Evolutionary conservation across 2,329 filamentous ascomycete genomes (phyloP), one percentile per base, ranked within the genome.

Genomic region (Sclerotinia trifoliorum): DNA sequence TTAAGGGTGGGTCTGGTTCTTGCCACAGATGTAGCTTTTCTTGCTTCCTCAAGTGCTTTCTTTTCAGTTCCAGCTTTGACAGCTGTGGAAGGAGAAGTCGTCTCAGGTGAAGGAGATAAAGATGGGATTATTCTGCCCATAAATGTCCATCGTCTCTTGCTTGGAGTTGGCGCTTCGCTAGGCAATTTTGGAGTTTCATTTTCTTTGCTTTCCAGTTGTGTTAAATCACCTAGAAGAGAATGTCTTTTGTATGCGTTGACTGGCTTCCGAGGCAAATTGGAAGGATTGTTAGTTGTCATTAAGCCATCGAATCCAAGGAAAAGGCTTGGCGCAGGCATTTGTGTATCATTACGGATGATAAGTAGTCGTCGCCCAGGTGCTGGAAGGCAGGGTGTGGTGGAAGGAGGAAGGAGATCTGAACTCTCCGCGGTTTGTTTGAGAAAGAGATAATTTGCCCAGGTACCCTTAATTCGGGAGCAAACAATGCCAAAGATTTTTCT

Each of bases 361-460:
- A 91, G 81, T 48, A 92, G 84, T 70, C 87, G 82, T 68, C 89
- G 84, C 35, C 87, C 86, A 39, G 90, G 90, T 26, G 89, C 89
- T 60, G 90, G 90, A 73, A 85, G 86, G 78, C 88, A 90, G 51
- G 89, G 88, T 57, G 83, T 84, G 24, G 86, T 88, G 10, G 88
- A 89, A 24, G 88, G 84, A 21, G 81, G 81, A 8, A 85, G 74
- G 19, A 76, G 78, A 48, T 81, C 74, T 48, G 80, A 80, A 56
- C 80, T 80, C 69, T 86, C 84, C 7, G 88, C 86, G 65, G 83
- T 80, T 66, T 86, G 81, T 72, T 85, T 84, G 48, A 88, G 81
- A 72, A 83, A 85, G 29, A 89, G 79, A 72, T 89, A 90, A 75
- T 88, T 83, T 54, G 84, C 83, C 86, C 88, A 91, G 11, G 84